Base-by-base conservation (phyloP, 306 rosid species). In the Malus fusca region DNA sequence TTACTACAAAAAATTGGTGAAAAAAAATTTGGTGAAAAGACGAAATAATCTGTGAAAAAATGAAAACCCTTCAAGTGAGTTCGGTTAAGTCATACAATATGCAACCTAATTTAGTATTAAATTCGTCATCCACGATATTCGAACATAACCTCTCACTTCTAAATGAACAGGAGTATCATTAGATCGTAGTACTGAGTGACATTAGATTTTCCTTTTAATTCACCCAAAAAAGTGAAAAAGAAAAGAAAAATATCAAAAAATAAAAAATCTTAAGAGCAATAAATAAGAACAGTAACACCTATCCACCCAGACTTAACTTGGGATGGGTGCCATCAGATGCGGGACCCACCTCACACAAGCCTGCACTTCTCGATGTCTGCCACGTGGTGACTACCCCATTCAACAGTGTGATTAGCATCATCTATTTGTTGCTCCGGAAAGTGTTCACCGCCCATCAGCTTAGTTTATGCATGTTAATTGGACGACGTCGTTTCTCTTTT, bases 381-480 rank as follows among this genome's bases (percentile, higher is more conserved):
- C 87, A 84, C 92, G 89, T 84, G 88, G 65, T 75, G 15, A 2
- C 21, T 46, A 22, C 79, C 78, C 37, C 62, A 77, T 63, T 22
- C 78, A 30, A 73, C 68, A 33, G 44, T 2, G 2, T 5, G 12
- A 30, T 18, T 31, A 51, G 11, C 8, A 21, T 12, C 28, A 11
- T 21, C 12, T 0, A 4, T 59, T 22, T 58, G 13, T 59, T 23
- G 17, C 15, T 59, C 64, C 28, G 64, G 14, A 15, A 15, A 22
- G 30, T 58, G 26, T 26, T 25, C 67, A 23, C 42, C 74, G n/a
- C 6, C 6, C 73, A 17, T 59, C 69, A 12, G 62, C 51, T 68
- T 8, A 9, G 17, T 22, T 63, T 61, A 2, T 22, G 66, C 28
- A 11, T 61, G 18, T 30, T 63, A 2, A 30, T 33, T 33, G 69